Evolutionary conservation across 2,329 filamentous ascomycete genomes (phyloP).

Genomic region (Penicillium digitatum): DNA sequence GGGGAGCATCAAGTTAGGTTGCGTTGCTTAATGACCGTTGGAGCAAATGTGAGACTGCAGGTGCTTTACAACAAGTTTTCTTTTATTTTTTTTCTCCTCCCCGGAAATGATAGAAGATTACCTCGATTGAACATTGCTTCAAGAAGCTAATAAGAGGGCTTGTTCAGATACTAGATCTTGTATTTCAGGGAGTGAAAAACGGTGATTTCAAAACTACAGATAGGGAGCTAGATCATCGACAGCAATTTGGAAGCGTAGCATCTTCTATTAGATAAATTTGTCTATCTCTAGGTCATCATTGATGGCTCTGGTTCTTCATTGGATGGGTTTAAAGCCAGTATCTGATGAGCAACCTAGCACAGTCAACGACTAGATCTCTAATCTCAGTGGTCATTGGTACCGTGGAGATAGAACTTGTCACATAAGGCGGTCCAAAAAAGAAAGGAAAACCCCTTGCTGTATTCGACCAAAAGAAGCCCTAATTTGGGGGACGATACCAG

Average conservation of each 20-base stretch:
- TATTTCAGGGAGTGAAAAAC: slow-evolving; percentile 18
- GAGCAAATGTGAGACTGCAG: background rate
- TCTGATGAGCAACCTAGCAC: too few species aligned
- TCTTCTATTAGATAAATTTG: slow-evolving; percentile 35
- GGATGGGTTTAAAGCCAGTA: too few species aligned
- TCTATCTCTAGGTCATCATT: slow-evolving; percentile 39
- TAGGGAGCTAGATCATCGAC: slow-evolving; percentile 35
- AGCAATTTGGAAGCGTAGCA: slow-evolving; percentile 42
- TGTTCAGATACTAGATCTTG: slow-evolving; percentile 10
- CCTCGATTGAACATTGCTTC: slow-evolving; percentile 14
- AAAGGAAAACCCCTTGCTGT: too few species aligned
- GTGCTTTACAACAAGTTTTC: background rate
- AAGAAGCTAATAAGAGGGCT: slow-evolving; percentile 15
- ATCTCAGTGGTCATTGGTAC: slow-evolving; percentile 10
- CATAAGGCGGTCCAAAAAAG: background rate
- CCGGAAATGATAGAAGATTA: slow-evolving; percentile 11
- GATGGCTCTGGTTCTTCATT: slow-evolving; percentile 16
- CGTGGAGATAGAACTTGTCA: background rate
- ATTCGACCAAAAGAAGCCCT: background rate
- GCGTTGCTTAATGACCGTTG: background rate
- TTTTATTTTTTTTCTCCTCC: background rate
- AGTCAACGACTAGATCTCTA: slow-evolving; percentile 13
- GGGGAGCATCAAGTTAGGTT: background rate
- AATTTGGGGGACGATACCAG: background rate
- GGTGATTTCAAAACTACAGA: slow-evolving; percentile 14